Conservation (phyloP, 192 early-diverging fungal genomes). For the Linderina pennispora region DNA sequence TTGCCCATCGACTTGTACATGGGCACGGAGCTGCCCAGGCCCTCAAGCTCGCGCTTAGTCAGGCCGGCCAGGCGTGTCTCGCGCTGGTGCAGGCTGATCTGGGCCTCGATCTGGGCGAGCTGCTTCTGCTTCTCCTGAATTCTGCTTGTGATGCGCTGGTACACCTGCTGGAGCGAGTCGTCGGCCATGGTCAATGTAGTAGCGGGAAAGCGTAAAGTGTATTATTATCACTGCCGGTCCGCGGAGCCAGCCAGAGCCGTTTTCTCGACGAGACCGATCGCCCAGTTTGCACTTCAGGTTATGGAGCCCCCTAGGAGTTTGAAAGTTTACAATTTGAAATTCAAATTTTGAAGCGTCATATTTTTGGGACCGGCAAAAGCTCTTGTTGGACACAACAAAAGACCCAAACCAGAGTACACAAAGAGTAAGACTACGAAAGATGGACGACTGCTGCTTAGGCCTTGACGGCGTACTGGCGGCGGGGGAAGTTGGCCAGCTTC, state of each 20-base stretch:
- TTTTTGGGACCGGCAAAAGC: too few species aligned
- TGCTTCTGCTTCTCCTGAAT: slow-evolving; percentile 39
- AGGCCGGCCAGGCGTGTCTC: slow-evolving; percentile 34
- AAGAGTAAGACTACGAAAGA: not conserved
- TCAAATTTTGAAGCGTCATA: too few species aligned
- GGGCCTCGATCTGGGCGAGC: slow-evolving; percentile 33
- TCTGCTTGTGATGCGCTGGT: slow-evolving; percentile 34
- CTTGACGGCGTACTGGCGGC: slow-evolving; percentile 88
- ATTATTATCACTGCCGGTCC: too few species aligned
- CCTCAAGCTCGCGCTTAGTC: slow-evolving; percentile 39
- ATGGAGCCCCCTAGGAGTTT: too few species aligned
- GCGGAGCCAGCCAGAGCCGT: too few species aligned
- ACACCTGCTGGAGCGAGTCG: slow-evolving; percentile 37
- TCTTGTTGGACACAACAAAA: too few species aligned
- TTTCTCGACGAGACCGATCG: too few species aligned
- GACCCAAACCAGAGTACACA: not conserved
- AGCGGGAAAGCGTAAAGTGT: not conserved
- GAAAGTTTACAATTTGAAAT: too few species aligned
- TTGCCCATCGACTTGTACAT: slow-evolving; percentile 45
- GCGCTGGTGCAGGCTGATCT: slow-evolving; percentile 36
- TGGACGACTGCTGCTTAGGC: too few species aligned
- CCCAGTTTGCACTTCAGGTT: too few species aligned
- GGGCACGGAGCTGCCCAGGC: slow-evolving; percentile 13
- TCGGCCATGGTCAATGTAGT: slow-evolving; percentile 17
- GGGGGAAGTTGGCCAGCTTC: slow-evolving; percentile 85